These are phyloP conservation scores for Apiotrichum montevideense DNA, from an alignment of 1,284 basidiomycete genomes.

Conservation along the genomic window DNA sequence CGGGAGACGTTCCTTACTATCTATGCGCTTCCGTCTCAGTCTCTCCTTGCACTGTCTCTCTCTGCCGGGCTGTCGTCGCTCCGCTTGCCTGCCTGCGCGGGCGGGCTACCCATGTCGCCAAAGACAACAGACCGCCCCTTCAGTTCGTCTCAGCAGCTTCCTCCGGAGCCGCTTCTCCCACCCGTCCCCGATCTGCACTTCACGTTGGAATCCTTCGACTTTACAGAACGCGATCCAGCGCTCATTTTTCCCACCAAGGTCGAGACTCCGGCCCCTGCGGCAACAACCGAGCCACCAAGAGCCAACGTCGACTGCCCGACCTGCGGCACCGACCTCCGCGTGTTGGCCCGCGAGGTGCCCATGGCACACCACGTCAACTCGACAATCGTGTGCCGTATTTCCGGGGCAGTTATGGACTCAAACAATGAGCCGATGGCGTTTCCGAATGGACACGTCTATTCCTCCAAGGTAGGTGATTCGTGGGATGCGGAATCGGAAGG, in stretches of 20 bases:
- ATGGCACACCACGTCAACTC: conserved; percentile 91
- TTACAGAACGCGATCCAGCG: conserved; percentile 1
- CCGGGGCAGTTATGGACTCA: conserved; percentile 88
- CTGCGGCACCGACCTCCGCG: conserved; percentile 69
- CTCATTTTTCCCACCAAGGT: not conserved
- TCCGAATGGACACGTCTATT: conserved; percentile 88
- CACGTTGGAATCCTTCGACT: conserved; percentile 4
- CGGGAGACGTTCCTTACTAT: conserved; percentile 75
- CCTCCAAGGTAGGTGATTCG: conserved; percentile 61
- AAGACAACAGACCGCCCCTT: conserved; percentile 16
- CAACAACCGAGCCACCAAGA: conserved; percentile 31
- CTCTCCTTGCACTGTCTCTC: conserved; percentile 75
- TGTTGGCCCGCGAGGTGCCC: conserved; percentile 78
- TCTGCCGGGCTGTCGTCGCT: conserved; percentile 82
- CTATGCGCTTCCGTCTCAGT: conserved; percentile 77
- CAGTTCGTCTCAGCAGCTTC: conserved; percentile 25
- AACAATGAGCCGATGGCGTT: conserved; percentile 89
- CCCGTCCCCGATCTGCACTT: conserved; percentile 9
- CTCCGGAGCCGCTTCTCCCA: conserved; percentile 4
- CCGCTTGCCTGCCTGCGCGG: conserved; percentile 67
- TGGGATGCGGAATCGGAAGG: not conserved
- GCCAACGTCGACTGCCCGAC: conserved; percentile 87
- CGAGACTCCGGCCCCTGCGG: conserved; percentile 1
- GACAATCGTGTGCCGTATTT: conserved; percentile 85
- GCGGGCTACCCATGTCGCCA: not conserved